Base-by-base conservation (phyloP, 2,329 filamentous ascomycete species). In the Alternaria atra region DNA sequence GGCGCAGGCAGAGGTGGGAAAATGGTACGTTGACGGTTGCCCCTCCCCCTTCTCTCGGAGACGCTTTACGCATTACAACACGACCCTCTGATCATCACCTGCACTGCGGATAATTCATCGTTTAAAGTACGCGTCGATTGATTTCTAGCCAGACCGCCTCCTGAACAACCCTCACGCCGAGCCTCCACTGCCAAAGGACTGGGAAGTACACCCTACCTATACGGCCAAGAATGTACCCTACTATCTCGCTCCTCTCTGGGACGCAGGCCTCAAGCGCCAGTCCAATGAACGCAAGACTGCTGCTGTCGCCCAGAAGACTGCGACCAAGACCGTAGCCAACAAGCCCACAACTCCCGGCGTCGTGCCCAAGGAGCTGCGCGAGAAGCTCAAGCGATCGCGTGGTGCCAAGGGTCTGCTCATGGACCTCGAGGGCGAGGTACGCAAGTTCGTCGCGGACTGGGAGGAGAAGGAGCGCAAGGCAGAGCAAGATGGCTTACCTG, bases 1-100 rank as follows among this genome's bases (percentile, higher is more conserved):
- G 94, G 35, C 89, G 94, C 72, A 86, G 94, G 51, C 90, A 94
- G 71, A 86, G 94, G 57, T 98, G 94, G 93, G 95, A 99, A 83
- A 99, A 98, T 79, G 92, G 93, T 96, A 76, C 55, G 53, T 66
- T 20, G 52, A 54, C 47, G 60, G 43, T 44, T 44, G 40, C 50
- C 56, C 50, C 51, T 52, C 30, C 43, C 53, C 54, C 20, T 50
- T 55, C 57, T 47, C 60, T 63, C 44, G 54, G 46, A 47, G 61
- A 60, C 55, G 60, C 54, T 60, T 40, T 61, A 57, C 58, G 54
- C 54, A 48, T 40, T 12, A 34, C 50, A 46, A 37, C 15, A 23
- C 47, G 13, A 12, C 32, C 1, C 30, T 25, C n/a, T 30, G 5
- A 40, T 34, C 30, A 37, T 32, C 15, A 6, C n/a, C n/a, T 44